Evolutionary conservation across 2,329 filamentous ascomycete species (phyloP).

Genomic region (Plenodomus biglobosus): DNA sequence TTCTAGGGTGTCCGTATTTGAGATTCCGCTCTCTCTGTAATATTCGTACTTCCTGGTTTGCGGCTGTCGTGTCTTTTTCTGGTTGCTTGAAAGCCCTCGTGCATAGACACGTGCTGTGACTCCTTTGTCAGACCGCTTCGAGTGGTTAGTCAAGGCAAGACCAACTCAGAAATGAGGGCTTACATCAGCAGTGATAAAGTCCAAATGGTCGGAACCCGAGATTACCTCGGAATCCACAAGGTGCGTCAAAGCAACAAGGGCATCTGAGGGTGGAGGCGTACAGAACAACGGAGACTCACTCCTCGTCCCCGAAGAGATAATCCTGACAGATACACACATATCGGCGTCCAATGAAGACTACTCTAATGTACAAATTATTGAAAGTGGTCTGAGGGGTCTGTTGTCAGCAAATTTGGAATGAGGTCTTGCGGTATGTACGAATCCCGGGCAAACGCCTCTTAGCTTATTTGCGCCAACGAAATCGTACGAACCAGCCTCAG

Average conservation of each 20-base stretch:
- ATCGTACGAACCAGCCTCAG: neutral
- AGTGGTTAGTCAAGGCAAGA: neutral
- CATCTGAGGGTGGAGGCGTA: constrained; percentile 5
- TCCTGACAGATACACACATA: neutral
- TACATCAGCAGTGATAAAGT: neutral
- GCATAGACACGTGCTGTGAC: neutral
- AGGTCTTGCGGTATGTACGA: neutral
- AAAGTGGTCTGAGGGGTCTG: neutral
- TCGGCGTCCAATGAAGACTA: neutral
- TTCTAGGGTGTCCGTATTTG: neutral
- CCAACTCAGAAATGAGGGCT: neutral
- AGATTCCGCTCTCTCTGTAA: neutral
- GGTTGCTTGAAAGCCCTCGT: neutral
- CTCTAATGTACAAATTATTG: neutral
- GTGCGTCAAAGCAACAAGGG: neutral
- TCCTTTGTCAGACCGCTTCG: neutral
- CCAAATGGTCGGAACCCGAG: neutral
- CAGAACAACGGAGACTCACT: constrained; percentile 3
- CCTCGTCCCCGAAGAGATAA: neutral
- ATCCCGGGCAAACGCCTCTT: neutral
- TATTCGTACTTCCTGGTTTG: neutral
- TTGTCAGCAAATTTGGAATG: neutral
- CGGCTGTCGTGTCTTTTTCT: neutral
- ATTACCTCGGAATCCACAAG: neutral
- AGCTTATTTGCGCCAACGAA: neutral